A percentile compares a stretch with the other conserved stretches of the same genome.
These are phyloP conservation scores for Globomyces pollinis-pini DNA, from an alignment of 192 early-diverging fungal genomes.

Conservation along the genomic window DNA sequence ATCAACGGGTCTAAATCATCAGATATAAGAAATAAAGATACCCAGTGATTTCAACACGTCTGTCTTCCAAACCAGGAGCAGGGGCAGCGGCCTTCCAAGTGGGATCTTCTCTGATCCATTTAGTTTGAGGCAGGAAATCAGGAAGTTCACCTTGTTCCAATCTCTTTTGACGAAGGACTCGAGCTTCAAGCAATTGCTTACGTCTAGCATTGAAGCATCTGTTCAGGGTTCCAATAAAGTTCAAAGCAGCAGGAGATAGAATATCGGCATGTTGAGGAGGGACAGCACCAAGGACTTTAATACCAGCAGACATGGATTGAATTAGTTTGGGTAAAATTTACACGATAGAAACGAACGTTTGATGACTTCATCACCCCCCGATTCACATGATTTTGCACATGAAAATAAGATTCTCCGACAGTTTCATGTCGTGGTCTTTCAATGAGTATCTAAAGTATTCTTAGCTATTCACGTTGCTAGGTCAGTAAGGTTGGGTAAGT, in stretches of 20 bases:
- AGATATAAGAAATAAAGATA: no score
- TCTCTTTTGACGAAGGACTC: conserved; percentile 67
- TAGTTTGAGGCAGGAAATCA: conserved; percentile 89
- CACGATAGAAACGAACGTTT: neutral
- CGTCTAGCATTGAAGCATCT: conserved; percentile 84
- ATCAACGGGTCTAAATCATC: conserved; percentile 91
- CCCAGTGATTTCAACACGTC: conserved; percentile 97
- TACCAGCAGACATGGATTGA: conserved; percentile 6
- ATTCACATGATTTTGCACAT: no score
- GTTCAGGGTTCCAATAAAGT: conserved; percentile 85
- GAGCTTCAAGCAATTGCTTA: conserved; percentile 74
- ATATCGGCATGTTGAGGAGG: conserved; percentile 55
- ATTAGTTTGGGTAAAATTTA: neutral
- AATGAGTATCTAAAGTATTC: no score
- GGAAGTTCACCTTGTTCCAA: conserved; percentile 66
- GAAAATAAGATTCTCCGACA: no score
- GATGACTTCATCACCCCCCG: no score
- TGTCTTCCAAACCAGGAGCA: conserved; percentile 82
- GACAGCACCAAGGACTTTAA: conserved; percentile 36
- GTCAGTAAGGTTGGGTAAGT: no score
- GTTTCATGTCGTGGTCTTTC: no score
- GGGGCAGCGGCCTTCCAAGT: conserved; percentile 84
- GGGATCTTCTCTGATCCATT: conserved; percentile 78
- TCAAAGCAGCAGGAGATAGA: conserved; percentile 71
- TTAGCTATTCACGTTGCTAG: no score